These are phyloP conservation scores for Scutellaria galericulata DNA, from an alignment of 257 asterid genomes.

Conservation along the genomic window DNA sequence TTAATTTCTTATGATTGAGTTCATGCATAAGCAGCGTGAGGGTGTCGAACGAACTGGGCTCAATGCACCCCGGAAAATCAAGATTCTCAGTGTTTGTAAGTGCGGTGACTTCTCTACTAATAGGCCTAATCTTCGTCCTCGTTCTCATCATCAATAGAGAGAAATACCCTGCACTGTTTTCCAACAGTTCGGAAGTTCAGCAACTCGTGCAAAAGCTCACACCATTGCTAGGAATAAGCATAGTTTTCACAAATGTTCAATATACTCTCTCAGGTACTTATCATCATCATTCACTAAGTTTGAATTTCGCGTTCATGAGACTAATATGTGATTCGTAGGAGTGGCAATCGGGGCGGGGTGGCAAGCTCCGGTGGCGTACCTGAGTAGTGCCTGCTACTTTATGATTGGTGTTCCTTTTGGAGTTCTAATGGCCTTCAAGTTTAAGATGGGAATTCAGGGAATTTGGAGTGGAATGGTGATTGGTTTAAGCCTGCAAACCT, in stretches of 20 bases:
- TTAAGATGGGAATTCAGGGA: conserved; percentile 55
- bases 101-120: conserved; percentile 40
- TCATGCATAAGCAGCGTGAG: conserved; percentile 47
- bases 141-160: conserved; percentile 35
- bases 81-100: conserved; percentile 49
- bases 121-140: conserved; percentile 42
- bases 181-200: conserved; percentile 42
- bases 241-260: conserved; percentile 48
- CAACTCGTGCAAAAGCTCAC: conserved; percentile 51
- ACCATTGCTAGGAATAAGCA: conserved; percentile 53
- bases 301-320: neutral
- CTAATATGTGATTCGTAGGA: conserved; percentile 35
- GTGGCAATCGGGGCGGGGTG: conserved; percentile 70
- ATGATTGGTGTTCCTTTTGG: conserved; percentile 52
- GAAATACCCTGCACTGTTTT: conserved; percentile 51
- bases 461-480: conserved; percentile 59
- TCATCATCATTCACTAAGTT: no score
- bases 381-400: conserved; percentile 51
- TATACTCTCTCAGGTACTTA: conserved; percentile 51
- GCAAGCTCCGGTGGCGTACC: conserved; percentile 54
- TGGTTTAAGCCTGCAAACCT: conserved; percentile 48
- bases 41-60: conserved; percentile 61
- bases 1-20: no score
- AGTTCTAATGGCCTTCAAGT: conserved; percentile 43
- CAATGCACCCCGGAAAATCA: conserved; percentile 46